phyloP scores from a whole-genome alignment of 2,329 filamentous ascomycete genomes.

The Coniochaeta hoffmannii region DNA sequence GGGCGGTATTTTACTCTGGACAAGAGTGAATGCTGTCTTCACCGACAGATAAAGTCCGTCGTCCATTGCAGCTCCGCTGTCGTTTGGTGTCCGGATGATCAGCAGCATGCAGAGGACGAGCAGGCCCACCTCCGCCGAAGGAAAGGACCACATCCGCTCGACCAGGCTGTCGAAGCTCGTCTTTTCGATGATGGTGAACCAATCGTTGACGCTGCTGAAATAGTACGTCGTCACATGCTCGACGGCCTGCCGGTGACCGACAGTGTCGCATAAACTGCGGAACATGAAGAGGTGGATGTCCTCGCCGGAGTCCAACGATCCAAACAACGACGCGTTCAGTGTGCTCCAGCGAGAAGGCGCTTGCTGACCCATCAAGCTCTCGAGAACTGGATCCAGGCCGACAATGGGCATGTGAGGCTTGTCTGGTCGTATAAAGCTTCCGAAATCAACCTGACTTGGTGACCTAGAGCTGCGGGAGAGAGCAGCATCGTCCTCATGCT shows the following conservation, averaged over 20 bases:
- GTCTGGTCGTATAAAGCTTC: background rate
- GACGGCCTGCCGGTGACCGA: slow-evolving; percentile 13
- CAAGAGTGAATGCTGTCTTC: slow-evolving; percentile 18
- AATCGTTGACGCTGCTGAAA: slow-evolving; percentile 19
- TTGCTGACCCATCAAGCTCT: slow-evolving; percentile 6
- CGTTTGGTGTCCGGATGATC: slow-evolving; percentile 14
- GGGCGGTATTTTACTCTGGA: slow-evolving; percentile 16
- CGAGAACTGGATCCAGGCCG: slow-evolving; percentile 11
- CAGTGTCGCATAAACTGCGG: slow-evolving; percentile 16
- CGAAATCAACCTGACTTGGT: slow-evolving; percentile 6
- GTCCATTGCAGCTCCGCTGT: slow-evolving; percentile 13
- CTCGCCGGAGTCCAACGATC: slow-evolving; percentile 17
- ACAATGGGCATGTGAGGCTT: slow-evolving; percentile 3
- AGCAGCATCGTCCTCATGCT: slow-evolving; percentile 17
- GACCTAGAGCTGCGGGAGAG: slow-evolving; percentile 4
- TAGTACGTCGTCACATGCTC: slow-evolving; percentile 16
- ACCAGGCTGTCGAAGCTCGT: slow-evolving; percentile 15
- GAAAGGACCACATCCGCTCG: slow-evolving; percentile 16
- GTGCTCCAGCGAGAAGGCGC: slow-evolving; percentile 5
- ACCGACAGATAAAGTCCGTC: slow-evolving; percentile 17
- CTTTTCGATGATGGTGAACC: slow-evolving; percentile 21
- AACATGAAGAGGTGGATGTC: slow-evolving; percentile 17
- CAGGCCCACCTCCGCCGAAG: slow-evolving; percentile 18
- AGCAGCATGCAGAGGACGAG: slow-evolving; percentile 21
- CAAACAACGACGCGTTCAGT: slow-evolving; percentile 15